Evolutionary conservation across 1,284 basidiomycete species (phyloP).

Genomic region (Stygiomarasmius scandens): DNA sequence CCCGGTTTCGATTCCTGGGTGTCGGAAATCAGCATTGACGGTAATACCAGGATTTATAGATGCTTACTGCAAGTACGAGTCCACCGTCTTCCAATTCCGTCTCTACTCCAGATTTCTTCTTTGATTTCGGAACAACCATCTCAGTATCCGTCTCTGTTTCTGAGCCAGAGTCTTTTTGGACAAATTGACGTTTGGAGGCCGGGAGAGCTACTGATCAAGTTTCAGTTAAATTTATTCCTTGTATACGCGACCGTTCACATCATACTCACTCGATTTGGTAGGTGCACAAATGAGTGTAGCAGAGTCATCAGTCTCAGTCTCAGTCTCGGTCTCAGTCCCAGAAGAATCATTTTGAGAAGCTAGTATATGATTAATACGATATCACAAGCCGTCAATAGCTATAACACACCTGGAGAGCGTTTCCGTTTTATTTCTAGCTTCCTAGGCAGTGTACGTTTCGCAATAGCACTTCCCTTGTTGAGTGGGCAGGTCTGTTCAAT

Average conservation of each 20-base stretch:
- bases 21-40: no score
- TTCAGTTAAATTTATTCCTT: not conserved
- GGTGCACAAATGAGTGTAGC: no score
- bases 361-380: no score
- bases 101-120: not conserved
- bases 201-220: no score
- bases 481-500: no score
- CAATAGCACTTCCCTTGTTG: no score
- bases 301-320: slow-evolving; percentile 27
- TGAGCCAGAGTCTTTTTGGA: slow-evolving; percentile 32
- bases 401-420: no score
- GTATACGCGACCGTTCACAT: not conserved
- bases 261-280: slow-evolving; percentile 35
- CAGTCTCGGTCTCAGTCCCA: not conserved
- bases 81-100: not conserved
- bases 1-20: slow-evolving; percentile 51
- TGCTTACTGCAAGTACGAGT: slow-evolving; percentile 11
- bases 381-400: slow-evolving; percentile 13
- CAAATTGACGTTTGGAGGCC: not conserved
- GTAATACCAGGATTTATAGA: no score
- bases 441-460: no score
- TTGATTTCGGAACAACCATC: not conserved
- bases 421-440: no score
- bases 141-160: slow-evolving; percentile 41
- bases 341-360: no score